These are phyloP conservation scores for Entophlyctis luteolus DNA, from an alignment of 192 early-diverging fungal genomes.

Conservation along the genomic window DNA sequence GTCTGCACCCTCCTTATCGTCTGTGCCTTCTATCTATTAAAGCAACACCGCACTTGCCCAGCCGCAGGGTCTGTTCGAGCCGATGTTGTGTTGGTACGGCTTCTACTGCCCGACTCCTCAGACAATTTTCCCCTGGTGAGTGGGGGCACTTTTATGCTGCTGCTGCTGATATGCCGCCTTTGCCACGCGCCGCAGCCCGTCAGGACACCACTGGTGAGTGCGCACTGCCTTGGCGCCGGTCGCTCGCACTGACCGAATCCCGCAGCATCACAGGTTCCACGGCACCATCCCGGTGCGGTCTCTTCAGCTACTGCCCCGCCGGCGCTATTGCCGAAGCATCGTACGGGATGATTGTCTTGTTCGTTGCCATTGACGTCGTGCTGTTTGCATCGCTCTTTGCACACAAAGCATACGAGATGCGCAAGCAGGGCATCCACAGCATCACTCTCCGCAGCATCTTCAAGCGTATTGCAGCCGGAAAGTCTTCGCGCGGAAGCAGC, in stretches of 20 bases:
- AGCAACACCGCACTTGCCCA: background rate
- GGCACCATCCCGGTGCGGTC: constrained; percentile 20
- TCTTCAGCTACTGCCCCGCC: constrained; percentile 35
- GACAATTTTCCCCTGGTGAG: constrained; percentile 24
- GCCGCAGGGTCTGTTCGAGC: constrained; percentile 30
- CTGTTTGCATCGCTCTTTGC: constrained; percentile 22
- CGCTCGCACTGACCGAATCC: too few species aligned
- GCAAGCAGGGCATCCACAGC: background rate
- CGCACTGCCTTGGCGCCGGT: too few species aligned
- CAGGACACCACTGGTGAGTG: constrained; percentile 13
- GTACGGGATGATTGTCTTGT: constrained; percentile 20
- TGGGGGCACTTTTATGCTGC: too few species aligned
- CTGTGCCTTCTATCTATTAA: background rate
- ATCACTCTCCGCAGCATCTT: background rate
- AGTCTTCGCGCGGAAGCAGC: too few species aligned
- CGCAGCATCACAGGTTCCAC: constrained; percentile 7
- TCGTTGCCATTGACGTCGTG: constrained; percentile 21
- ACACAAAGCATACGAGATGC: constrained; percentile 3
- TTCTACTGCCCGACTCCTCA: constrained; percentile 37
- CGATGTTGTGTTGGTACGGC: constrained; percentile 34
- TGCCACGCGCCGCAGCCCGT: background rate
- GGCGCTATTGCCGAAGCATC: constrained; percentile 19
- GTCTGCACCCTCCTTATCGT: too few species aligned
- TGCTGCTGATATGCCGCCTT: too few species aligned
- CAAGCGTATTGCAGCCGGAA: background rate